Base-by-base conservation (phyloP, 495 filamentous ascomycete species). In the Viridothelium virens region DNA sequence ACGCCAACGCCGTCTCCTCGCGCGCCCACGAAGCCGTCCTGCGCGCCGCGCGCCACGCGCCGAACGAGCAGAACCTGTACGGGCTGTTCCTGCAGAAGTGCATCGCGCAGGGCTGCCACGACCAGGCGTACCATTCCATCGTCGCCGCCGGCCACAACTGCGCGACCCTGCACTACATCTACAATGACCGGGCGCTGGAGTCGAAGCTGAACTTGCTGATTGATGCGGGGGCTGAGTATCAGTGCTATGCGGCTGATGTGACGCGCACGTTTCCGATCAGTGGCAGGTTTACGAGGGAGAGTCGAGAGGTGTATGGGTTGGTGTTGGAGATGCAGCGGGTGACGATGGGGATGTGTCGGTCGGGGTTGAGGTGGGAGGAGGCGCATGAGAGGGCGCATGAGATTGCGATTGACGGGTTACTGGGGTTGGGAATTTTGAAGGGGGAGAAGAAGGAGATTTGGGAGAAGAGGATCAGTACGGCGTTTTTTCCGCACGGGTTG, bases 401-500 rank as follows among this genome's bases (percentile, higher is more conserved):
- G 69, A 78, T 96, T 63, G 91, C 91, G 38, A 94, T 95, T 68
- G 82, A 87, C 31, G 93, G 92, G 5, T 74, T 97, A 68, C 75
- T 91, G 64, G 78, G 82, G 38, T 76, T 96, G 7, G 91, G 91
- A 0, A 89, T 97, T 62, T 76, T 97, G 47, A 82, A 85, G 66
- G 86, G 86, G 33, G 77, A 75, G 63, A 79, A 78, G 37, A 84
- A 90, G 11, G 90, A 92, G 68, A 85, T 97, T 62, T 81, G 96
- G 69, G 83, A 84, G 41, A 82, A 81, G 61, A 79, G 91, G 53
- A 87, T 90, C 47, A 92, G 88, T 68, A 86, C 88, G 2, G 91
- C 92, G 5, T 97, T 97, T 79, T 89, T 96, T 74, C 92, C 92
- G 3, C 92, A 97, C 73, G 92, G 92, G 5, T 80, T 97, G 3